phyloP scores from a whole-genome alignment of 352 stramenopile species.

The Phytophthora aleatoria region DNA sequence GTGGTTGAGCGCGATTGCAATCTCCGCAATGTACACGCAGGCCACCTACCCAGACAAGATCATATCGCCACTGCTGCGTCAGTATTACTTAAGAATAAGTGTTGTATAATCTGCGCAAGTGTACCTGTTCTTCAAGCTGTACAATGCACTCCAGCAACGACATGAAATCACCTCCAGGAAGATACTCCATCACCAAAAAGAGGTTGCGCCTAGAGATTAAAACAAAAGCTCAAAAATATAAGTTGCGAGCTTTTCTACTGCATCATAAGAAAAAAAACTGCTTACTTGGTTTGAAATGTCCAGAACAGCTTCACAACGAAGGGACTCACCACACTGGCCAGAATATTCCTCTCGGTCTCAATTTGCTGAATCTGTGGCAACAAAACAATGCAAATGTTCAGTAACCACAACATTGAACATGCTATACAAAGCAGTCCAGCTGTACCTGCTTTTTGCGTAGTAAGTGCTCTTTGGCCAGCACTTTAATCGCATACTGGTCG shows the following conservation, averaged over 20 bases:
- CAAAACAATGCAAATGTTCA: conserved; percentile 16
- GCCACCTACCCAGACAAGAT: conserved; percentile 53
- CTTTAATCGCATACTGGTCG: conserved; percentile 92
- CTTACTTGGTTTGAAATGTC: conserved; percentile 90
- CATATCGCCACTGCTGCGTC: not conserved
- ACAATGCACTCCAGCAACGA: conserved; percentile 89
- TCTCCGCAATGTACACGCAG: conserved; percentile 88
- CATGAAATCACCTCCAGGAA: conserved; percentile 91
- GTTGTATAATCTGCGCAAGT: not conserved
- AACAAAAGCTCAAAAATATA: conserved; percentile 3
- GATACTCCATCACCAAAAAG: conserved; percentile 92
- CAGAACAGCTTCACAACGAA: conserved; percentile 93
- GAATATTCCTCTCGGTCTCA: conserved; percentile 88
- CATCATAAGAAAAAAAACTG: conserved; percentile 9
- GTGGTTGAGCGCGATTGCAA: conserved; percentile 86
- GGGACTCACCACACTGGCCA: conserved; percentile 86
- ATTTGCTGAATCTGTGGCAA: conserved; percentile 77
- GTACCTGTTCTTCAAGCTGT: conserved; percentile 85
- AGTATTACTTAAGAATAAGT: not conserved
- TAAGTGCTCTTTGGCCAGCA: conserved; percentile 89
- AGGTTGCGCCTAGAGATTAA: conserved; percentile 60
- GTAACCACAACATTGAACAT: conserved; percentile 11
- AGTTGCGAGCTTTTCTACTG: conserved; percentile 6
- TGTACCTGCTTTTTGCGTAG: conserved; percentile 88
- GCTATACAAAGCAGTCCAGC: not conserved